Evolutionary conservation across 2,329 filamentous ascomycete species (phyloP), one percentile per base, ranked within the genome.

Genomic region (Pseudocercospora ulei): DNA sequence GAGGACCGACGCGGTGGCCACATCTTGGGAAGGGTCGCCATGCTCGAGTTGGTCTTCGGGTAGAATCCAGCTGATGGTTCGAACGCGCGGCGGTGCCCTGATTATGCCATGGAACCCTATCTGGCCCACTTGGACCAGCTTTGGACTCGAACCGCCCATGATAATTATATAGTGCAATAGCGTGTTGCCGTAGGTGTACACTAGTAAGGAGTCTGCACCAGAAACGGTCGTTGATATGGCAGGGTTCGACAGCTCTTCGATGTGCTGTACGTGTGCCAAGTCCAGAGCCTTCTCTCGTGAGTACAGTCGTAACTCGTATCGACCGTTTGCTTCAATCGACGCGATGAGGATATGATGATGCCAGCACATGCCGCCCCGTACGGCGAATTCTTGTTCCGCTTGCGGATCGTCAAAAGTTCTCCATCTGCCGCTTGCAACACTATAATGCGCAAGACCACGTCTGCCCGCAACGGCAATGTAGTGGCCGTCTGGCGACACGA

Each of bases 61-160:
- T 35, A 98, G 63, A 44, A 98, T 82, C 90, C 90, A 98, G 63
- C 86, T 95, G 25, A 98, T 76, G 6, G 87, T 84, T 50, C 90
- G 78, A 3, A 98, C 90, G 56, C 90, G 75, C 13, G 87, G 85
- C 7, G 90, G 90, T 22, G 90, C 92, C 53, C 90, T 72, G 27
- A 98, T 87, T 46, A 98, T 95, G 29, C 90, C 90, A 59, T 98
- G 83, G 53, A 98, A 90, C 7, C 85, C 88, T 55, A 98, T 98
- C 59, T 96, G 90, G 6, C 92, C 90, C n/a, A 96, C 87, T 57
- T 93, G 86, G 4, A 93, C 75, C 18, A 96, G 71, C 27, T 78
- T 79, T 20, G 93, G 73, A 7, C 44, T 33, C 13, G 78, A 78
- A 13, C 76, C 71, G 0, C 77, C 73, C 0, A 82, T 78, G 46